Conservation (phyloP, 192 early-diverging fungal genomes). For the Polychytrium aggregatum region DNA sequence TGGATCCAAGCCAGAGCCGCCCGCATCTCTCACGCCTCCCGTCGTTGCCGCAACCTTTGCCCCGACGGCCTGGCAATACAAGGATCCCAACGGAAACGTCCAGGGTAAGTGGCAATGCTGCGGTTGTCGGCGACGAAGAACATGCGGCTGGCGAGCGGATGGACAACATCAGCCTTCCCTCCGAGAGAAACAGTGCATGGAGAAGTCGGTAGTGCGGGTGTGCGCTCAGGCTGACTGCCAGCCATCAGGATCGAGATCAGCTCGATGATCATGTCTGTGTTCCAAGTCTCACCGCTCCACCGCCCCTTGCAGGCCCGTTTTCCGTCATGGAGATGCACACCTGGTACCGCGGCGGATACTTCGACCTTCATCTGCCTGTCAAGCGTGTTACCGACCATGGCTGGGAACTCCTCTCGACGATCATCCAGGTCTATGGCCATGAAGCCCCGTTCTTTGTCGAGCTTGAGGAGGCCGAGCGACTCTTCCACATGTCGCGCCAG, state of each 20-base stretch:
- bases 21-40: neutral
- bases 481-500: too few species aligned
- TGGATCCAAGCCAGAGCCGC: neutral
- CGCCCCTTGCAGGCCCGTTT: conserved; percentile 67
- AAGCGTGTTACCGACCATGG: conserved; percentile 62
- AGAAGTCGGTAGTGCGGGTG: too few species aligned
- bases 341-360: conserved; percentile 84
- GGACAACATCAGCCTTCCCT: neutral
- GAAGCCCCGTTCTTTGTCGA: conserved; percentile 58
- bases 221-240: too few species aligned
- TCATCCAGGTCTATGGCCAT: conserved; percentile 54
- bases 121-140: neutral
- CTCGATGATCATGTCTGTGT: neutral
- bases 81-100: conserved; percentile 70
- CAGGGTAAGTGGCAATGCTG: conserved; percentile 33
- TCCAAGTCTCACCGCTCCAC: neutral
- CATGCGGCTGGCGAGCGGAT: neutral
- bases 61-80: conserved; percentile 61
- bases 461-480: conserved; percentile 1
- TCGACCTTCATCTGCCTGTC: conserved; percentile 67
- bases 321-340: conserved; percentile 84
- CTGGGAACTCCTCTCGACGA: conserved; percentile 67
- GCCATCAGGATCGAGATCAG: too few species aligned
- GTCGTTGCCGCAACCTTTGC: conserved; percentile 7
- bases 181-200: neutral